Evolutionary conservation across 805 yeast genomes (phyloP), one percentile per base, ranked within the genome.

Genomic region (Saturnispora diversa): DNA sequence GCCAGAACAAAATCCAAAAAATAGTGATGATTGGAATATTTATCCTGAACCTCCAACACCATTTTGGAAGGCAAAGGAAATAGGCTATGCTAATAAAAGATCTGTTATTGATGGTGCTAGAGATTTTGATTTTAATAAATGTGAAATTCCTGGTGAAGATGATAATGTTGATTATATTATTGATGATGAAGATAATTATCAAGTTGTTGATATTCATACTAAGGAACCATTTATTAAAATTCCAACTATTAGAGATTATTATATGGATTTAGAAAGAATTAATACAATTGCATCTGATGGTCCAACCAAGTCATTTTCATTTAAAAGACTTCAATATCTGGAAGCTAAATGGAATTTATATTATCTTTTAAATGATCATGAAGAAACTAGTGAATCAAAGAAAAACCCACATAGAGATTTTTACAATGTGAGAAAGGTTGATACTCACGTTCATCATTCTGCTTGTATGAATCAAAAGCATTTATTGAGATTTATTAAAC

Each of bases 391-490:
- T 13, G 92, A 84, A 48, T 80, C 94, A 8, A 92, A 92, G 62
- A 75, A 78, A 45, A 88, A 88, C 50, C 97, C 97, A 4, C 99
- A 92, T 59, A 78, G 99, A 60, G 99, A 90, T 62, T 92, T 90
- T 57, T 90, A 90, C 65, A 90, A 90, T 55, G 95, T 87, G 32
- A 77, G 97, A 65, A 90, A 90, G 59, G 97, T 92, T 28, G 98
- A 90, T 58, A 92, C 97, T 15, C 99, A 92, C 69, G 95, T 92
- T 52, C 99, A 92, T 60, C 98, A 94, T 60, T 84, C 96, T 8
- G 99, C 99, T 9, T 88, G 97, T 62, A 94, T 94, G 97, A 94
- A 94, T 56, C 98, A 92, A 64, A 92, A 92, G 63, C 99, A 92
- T 65, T 66, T 92, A 53, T 68, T 92, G 49, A 80, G 99, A 53